phyloP scores from a whole-genome alignment of 192 early-diverging fungal genomes.

The Umbelopsis isabellina region DNA sequence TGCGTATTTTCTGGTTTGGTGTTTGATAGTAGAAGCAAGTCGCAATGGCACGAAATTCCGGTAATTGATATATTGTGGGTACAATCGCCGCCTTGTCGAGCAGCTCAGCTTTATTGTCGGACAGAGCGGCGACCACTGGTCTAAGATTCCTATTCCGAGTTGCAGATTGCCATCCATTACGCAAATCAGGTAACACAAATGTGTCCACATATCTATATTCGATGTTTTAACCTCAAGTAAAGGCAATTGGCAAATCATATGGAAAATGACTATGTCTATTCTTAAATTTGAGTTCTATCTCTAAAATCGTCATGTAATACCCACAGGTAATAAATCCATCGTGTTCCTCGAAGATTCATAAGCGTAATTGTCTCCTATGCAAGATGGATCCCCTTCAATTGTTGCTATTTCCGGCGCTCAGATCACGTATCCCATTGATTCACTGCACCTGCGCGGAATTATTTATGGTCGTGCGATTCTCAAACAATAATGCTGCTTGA shows the following conservation, averaged over 20 bases:
- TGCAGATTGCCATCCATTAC: not conserved
- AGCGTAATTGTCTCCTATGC: too few relatives aligned
- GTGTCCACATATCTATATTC: conserved; percentile 8
- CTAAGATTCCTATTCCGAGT: not conserved
- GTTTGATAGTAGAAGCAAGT: not conserved
- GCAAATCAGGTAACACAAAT: not conserved
- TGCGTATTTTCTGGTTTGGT: too few relatives aligned
- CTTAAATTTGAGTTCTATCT: not conserved
- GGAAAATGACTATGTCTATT: conserved; percentile 8
- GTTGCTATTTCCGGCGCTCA: too few relatives aligned
- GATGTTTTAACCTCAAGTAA: conserved; percentile 4
- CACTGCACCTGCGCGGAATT: too few relatives aligned
- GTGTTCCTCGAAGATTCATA: too few relatives aligned
- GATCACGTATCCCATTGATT: too few relatives aligned
- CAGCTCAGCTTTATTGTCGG: not conserved
- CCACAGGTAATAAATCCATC: too few relatives aligned
- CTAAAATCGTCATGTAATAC: too few relatives aligned
- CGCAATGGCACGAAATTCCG: not conserved
- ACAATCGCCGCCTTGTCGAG: not conserved
- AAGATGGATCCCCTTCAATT: too few relatives aligned
- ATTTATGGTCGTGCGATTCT: too few relatives aligned
- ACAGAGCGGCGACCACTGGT: conserved; percentile 8
- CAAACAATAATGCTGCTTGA: too few relatives aligned
- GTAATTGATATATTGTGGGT: not conserved
- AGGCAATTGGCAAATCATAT: not conserved